phyloP scores from a whole-genome alignment of 2,329 filamentous ascomycete species.

The Fusarium heterosporum region DNA sequence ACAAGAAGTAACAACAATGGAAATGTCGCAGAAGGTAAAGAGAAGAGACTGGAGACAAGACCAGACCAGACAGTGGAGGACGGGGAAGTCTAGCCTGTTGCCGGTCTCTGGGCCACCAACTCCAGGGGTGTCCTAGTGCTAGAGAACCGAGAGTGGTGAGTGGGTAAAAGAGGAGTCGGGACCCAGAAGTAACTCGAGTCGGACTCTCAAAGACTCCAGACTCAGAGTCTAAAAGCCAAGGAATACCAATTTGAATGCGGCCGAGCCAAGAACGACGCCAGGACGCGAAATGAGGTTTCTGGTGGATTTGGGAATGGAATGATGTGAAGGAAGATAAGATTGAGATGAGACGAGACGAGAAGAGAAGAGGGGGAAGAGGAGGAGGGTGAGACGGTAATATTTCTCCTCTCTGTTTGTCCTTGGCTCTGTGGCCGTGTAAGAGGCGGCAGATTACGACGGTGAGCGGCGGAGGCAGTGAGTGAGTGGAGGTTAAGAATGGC shows the following conservation, averaged over 20 bases:
- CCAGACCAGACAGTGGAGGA: background rate
- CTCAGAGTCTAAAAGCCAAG: slow-evolving; percentile 15
- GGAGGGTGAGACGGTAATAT: slow-evolving; percentile 26
- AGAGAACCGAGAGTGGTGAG: slow-evolving; percentile 39
- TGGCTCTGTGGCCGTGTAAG: slow-evolving; percentile 35
- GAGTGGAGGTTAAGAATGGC: slow-evolving; percentile 32
- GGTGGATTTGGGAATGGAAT: background rate
- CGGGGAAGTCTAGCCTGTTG: slow-evolving; percentile 19
- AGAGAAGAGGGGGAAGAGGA: slow-evolving; percentile 4
- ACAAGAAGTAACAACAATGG: slow-evolving; percentile 19
- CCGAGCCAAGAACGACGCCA: slow-evolving; percentile 14
- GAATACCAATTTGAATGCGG: background rate
- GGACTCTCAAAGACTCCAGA: background rate
- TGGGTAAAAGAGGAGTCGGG: slow-evolving; percentile 37
- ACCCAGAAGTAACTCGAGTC: slow-evolving; percentile 6
- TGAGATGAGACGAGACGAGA: background rate
- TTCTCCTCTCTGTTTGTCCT: slow-evolving; percentile 10
- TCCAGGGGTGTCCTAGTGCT: slow-evolving; percentile 32
- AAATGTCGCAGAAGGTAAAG: slow-evolving; percentile 38
- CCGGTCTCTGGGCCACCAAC: slow-evolving; percentile 16
- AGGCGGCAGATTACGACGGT: slow-evolving; percentile 48
- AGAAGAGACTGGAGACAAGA: slow-evolving; percentile 14
- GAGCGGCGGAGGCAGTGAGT: slow-evolving; percentile 46
- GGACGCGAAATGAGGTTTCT: slow-evolving; percentile 10
- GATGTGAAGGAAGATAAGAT: background rate